Conservation (phyloP, 2,329 filamentous ascomycete species). For the Calcarisporium arbuscula region DNA sequence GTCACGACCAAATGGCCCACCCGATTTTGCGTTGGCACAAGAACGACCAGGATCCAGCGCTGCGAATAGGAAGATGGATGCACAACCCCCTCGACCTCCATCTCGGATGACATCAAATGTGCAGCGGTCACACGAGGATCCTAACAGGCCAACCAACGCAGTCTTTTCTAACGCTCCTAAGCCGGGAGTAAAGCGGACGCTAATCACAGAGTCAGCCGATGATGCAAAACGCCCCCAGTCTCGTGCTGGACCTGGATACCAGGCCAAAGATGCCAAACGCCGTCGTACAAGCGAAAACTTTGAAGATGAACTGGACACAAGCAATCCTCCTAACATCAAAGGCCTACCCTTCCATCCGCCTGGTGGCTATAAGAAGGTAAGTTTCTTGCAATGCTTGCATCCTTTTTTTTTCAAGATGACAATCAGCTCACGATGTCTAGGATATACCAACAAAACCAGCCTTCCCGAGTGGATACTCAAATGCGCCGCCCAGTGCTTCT, state of each 20-base stretch:
- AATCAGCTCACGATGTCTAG: constrained; percentile 36
- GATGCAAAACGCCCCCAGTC: constrained; percentile 36
- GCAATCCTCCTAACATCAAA: constrained; percentile 58
- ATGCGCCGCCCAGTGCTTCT: constrained; percentile 46
- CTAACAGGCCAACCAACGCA: constrained; percentile 53
- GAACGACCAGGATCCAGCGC: constrained; percentile 17
- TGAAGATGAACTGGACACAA: constrained; percentile 55
- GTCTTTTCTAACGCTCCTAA: constrained; percentile 53
- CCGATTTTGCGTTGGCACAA: constrained; percentile 34
- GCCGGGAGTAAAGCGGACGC: constrained; percentile 62
- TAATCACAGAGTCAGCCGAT: constrained; percentile 60
- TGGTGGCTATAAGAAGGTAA: constrained; percentile 61
- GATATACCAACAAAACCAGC: constrained; percentile 54
- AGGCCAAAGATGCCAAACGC: constrained; percentile 69
- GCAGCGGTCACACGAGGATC: constrained; percentile 51
- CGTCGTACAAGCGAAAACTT: constrained; percentile 69
- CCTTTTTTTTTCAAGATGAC: background rate
- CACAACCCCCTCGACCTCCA: constrained; percentile 34
- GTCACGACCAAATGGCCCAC: constrained; percentile 45
- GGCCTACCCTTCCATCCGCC: constrained; percentile 82
- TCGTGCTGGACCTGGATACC: constrained; percentile 55
- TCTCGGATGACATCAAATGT: constrained; percentile 54
- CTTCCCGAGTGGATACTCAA: constrained; percentile 56
- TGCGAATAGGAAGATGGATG: constrained; percentile 22
- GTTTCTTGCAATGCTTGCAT: constrained; percentile 16